Evolutionary conservation across 257 asterid genomes (phyloP).

Genomic region (Salvia miltiorrhiza): DNA sequence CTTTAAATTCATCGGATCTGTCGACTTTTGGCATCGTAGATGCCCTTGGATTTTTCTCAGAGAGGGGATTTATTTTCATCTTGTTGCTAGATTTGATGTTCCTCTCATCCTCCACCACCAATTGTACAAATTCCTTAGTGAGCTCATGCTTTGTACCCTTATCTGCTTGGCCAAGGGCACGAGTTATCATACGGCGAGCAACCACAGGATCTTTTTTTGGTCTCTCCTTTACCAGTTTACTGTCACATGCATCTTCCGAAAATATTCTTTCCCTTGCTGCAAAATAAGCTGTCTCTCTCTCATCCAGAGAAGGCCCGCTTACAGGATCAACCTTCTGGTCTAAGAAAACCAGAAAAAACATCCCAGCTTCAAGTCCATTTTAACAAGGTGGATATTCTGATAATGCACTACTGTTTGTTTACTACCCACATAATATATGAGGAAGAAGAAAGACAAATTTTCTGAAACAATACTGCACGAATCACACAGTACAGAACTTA

Average conservation of each 20-base stretch:
- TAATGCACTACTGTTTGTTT: not conserved
- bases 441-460: slow-evolving; percentile 9
- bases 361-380: not conserved
- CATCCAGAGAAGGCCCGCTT: slow-evolving; percentile 55
- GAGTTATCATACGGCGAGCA: slow-evolving; percentile 93
- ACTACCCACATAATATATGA: not conserved
- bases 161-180: slow-evolving; percentile 77
- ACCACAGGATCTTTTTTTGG: slow-evolving; percentile 72
- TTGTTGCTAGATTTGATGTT: slow-evolving; percentile 16
- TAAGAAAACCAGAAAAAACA: slow-evolving; percentile 21
- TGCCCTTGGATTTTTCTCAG: slow-evolving; percentile 26
- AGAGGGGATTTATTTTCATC: slow-evolving; percentile 17
- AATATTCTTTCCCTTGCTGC: slow-evolving; percentile 74
- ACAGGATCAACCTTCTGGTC: slow-evolving; percentile 29
- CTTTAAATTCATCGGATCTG: slow-evolving; percentile 19
- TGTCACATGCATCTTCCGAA: slow-evolving; percentile 41
- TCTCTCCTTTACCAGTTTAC: slow-evolving; percentile 49
- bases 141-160: slow-evolving; percentile 36
- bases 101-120: slow-evolving; percentile 22
- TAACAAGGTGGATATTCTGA: not conserved
- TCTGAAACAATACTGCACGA: not conserved
- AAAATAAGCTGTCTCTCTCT: slow-evolving; percentile 67
- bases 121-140: slow-evolving; percentile 20
- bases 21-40: slow-evolving; percentile 15
- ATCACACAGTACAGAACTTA: not conserved